Conservation (phyloP, 2,329 filamentous ascomycete species). For the Ophiostoma angusticollis region DNA sequence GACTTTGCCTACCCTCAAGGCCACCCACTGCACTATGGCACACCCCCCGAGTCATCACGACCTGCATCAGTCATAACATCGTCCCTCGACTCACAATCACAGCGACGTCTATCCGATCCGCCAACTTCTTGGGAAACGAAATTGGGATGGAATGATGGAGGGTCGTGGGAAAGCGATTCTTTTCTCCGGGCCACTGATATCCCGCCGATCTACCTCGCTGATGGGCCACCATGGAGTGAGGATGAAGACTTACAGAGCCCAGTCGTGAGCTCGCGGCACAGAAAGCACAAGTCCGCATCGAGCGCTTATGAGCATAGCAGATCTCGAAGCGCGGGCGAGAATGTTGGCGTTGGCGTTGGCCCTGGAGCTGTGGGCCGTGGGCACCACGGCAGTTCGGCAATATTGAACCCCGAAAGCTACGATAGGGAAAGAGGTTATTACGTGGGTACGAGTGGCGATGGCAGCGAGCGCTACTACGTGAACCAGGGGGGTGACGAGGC, state of each 20-base stretch:
- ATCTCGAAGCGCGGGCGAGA: constrained; percentile 27
- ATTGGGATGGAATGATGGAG: constrained; percentile 41
- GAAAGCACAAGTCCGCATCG: constrained; percentile 66
- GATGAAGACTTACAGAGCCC: constrained; percentile 91
- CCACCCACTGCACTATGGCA: constrained; percentile 87
- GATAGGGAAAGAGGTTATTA: constrained; percentile 55
- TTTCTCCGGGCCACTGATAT: constrained; percentile 56
- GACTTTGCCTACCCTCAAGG: constrained; percentile 83
- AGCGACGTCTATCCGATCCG: constrained; percentile 71
- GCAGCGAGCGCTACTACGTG: constrained; percentile 62
- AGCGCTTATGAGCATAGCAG: constrained; percentile 34
- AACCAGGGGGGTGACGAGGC: constrained; percentile 58
- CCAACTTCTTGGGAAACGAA: constrained; percentile 61
- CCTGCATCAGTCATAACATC: constrained; percentile 79
- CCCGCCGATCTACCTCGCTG: constrained; percentile 70
- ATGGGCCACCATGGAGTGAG: constrained; percentile 87
- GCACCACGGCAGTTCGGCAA: constrained; percentile 18
- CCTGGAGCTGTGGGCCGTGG: background rate
- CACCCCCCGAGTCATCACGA: constrained; percentile 59
- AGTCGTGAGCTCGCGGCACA: constrained; percentile 71
- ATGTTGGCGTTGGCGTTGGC: background rate
- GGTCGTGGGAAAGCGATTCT: constrained; percentile 36
- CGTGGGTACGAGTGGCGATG: constrained; percentile 53
- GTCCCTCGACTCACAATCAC: constrained; percentile 50
- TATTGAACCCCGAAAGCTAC: constrained; percentile 36